These are phyloP conservation scores for Trichoderma simmonsii DNA, from an alignment of 2,329 filamentous ascomycete species.

Conservation along the genomic window DNA sequence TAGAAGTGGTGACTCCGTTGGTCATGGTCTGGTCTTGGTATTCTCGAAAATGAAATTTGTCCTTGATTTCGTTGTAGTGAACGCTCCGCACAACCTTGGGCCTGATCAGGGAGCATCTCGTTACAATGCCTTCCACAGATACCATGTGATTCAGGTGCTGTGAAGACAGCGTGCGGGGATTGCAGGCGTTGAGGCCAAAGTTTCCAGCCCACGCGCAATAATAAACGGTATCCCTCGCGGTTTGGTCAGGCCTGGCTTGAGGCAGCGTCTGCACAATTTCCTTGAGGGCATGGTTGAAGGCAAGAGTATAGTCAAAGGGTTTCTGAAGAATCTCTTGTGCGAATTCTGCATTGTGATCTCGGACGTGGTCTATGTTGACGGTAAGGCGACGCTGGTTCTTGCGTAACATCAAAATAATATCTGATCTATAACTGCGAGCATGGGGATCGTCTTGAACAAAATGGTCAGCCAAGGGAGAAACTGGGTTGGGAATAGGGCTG, in stretches of 20 bases:
- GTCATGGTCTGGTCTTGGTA: slow-evolving; percentile 98
- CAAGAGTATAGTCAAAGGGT: slow-evolving; percentile 83
- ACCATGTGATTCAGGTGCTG: slow-evolving; percentile 94
- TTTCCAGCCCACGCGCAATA: slow-evolving; percentile 97
- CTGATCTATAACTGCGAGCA: slow-evolving; percentile 75
- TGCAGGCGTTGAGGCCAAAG: slow-evolving; percentile 92
- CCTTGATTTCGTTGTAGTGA: slow-evolving; percentile 85
- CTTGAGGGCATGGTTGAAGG: slow-evolving; percentile 88
- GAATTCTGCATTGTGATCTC: slow-evolving; percentile 80
- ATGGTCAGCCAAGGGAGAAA: slow-evolving; percentile 5
- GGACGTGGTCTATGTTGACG: slow-evolving; percentile 85
- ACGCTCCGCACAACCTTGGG: slow-evolving; percentile 98
- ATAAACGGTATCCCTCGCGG: slow-evolving; percentile 75
- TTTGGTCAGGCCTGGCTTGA: slow-evolving; percentile 71
- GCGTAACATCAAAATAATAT: slow-evolving; percentile 76
- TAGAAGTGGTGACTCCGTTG: slow-evolving; percentile 81
- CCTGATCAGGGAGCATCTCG: slow-evolving; percentile 88
- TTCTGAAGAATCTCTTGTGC: slow-evolving; percentile 74
- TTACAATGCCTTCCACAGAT: slow-evolving; percentile 95
- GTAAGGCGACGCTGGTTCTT: slow-evolving; percentile 62
- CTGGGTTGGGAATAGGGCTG: neutral
- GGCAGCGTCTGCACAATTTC: slow-evolving; percentile 79
- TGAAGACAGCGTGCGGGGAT: slow-evolving; percentile 87
- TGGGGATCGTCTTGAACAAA: slow-evolving; percentile 46
- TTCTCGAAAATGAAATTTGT: slow-evolving; percentile 83